Evolutionary conservation across 2,329 filamentous ascomycete genomes (phyloP).

Genomic region (Aspergillus piperis): DNA sequence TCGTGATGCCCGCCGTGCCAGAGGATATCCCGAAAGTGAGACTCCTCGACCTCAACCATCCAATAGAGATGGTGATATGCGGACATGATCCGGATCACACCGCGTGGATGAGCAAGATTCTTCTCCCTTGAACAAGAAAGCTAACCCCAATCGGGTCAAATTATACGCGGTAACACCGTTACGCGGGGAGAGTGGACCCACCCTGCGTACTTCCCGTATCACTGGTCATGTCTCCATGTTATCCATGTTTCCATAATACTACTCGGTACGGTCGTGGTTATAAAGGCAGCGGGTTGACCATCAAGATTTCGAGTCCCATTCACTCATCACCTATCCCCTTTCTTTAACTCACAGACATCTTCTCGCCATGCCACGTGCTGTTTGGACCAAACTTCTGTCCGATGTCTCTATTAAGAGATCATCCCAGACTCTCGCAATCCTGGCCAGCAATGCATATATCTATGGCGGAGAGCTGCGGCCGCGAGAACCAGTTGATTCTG

Average conservation of each 20-base stretch:
- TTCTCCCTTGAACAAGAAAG: not conserved
- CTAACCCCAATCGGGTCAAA: too few relatives aligned
- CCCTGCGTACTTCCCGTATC: too few relatives aligned
- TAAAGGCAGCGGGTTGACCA: too few relatives aligned
- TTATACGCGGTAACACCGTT: too few relatives aligned
- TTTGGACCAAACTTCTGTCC: conserved; percentile 28
- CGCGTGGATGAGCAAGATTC: conserved; percentile 5
- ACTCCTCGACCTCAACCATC: conserved; percentile 14
- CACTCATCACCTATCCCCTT: too few relatives aligned
- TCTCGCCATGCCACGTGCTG: conserved; percentile 9
- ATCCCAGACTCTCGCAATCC: conserved; percentile 68
- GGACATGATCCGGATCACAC: conserved; percentile 1
- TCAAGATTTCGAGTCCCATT: too few relatives aligned
- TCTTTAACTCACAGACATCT: too few relatives aligned
- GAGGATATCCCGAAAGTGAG: conserved; percentile 16
- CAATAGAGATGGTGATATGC: conserved; percentile 10
- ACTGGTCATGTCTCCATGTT: too few relatives aligned
- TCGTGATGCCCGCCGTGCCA: conserved; percentile 10
- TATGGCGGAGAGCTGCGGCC: conserved; percentile 75
- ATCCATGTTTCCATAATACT: too few relatives aligned
- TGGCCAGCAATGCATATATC: conserved; percentile 62
- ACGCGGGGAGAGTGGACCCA: too few relatives aligned
- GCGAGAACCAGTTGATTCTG: conserved; percentile 69
- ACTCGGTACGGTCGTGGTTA: too few relatives aligned
- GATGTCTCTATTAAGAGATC: conserved; percentile 54